Conservation (phyloP, 257 asterid species). For the Nicotiana benthamiana region DNA sequence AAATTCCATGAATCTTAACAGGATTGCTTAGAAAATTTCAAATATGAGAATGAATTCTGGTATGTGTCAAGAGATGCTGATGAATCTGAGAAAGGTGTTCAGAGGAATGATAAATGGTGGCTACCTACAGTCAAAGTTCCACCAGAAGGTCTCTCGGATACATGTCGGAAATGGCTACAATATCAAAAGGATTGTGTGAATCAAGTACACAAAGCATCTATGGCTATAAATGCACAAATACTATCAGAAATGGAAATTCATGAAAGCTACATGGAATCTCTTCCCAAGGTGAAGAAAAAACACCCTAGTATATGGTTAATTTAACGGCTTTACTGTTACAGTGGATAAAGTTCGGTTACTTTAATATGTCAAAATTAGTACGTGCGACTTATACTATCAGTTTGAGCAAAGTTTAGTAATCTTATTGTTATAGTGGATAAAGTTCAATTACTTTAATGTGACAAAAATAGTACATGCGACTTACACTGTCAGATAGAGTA, state of each 20-base stretch:
- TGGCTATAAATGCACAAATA: constrained; percentile 83
- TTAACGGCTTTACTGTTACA: too few species aligned
- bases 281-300: constrained; percentile 52
- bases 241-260: constrained; percentile 87
- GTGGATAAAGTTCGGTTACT: too few species aligned
- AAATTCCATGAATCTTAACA: constrained; percentile 10
- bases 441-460: too few species aligned
- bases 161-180: constrained; percentile 42
- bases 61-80: constrained; percentile 61
- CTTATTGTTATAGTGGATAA: too few species aligned
- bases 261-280: constrained; percentile 75
- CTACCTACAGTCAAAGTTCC: constrained; percentile 78
- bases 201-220: constrained; percentile 79
- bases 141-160: constrained; percentile 58
- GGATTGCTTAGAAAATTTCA: constrained; percentile 60
- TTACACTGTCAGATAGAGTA: too few species aligned
- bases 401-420: too few species aligned
- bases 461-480: too few species aligned
- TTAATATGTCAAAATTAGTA: too few species aligned
- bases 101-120: constrained; percentile 82
- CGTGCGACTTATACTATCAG: too few species aligned
- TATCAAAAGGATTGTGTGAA: constrained; percentile 65
- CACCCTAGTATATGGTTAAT: neutral
- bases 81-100: constrained; percentile 61
- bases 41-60: constrained; percentile 52